phyloP scores from a whole-genome alignment of 768 basidiomycete genomes.

The Lactifluus volemus region DNA sequence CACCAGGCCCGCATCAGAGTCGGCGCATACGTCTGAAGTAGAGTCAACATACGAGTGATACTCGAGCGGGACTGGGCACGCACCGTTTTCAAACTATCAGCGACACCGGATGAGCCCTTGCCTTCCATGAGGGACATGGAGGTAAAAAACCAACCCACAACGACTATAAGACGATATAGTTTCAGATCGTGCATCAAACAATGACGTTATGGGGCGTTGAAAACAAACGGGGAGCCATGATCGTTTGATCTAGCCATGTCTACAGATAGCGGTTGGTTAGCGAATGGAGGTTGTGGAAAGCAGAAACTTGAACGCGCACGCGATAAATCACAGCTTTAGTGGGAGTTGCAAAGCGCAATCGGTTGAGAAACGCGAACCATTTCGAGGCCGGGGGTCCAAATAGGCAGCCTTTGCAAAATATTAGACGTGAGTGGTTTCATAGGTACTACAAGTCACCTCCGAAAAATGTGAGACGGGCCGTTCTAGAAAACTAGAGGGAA shows the following conservation, averaged over 20 bases:
- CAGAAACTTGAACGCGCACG: conserved; percentile 30
- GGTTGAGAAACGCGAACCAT: conserved; percentile 70
- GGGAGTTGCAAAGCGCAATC: conserved; percentile 57
- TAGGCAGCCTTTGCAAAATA: conserved; percentile 38
- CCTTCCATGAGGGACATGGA: conserved; percentile 79
- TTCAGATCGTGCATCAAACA: neutral
- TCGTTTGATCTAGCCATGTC: conserved; percentile 77
- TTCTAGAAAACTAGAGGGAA: conserved; percentile 40
- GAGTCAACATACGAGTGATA: neutral
- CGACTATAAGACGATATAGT: conserved; percentile 23
- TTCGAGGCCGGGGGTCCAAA: conserved; percentile 79
- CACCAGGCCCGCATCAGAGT: conserved; percentile 75
- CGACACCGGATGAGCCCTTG: conserved; percentile 45
- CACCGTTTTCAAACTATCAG: conserved; percentile 36
- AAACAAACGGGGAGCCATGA: conserved; percentile 58
- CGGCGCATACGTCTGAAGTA: conserved; percentile 52
- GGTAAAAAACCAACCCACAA: conserved; percentile 53
- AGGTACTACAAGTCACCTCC: conserved; percentile 40
- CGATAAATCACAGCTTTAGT: conserved; percentile 51
- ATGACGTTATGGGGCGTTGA: neutral
- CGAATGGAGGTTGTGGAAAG: neutral
- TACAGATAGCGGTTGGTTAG: conserved; percentile 22
- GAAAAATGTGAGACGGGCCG: conserved; percentile 59
- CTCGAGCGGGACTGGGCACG: neutral
- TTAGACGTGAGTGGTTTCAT: neutral